phyloP scores from a whole-genome alignment of 768 basidiomycete genomes.

The Pleurotus salmoneostramineus region DNA sequence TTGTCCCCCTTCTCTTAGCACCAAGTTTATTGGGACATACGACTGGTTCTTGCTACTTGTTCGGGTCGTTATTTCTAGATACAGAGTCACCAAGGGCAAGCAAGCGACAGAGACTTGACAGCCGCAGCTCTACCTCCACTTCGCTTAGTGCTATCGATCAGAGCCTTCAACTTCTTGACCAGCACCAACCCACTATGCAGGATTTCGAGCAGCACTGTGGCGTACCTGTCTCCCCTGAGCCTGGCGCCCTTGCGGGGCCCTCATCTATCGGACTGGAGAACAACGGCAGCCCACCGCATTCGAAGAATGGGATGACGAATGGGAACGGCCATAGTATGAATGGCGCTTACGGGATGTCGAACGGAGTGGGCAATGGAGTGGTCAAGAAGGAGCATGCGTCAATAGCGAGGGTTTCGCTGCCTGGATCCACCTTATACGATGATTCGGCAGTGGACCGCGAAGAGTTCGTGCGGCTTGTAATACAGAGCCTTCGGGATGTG shows the following conservation, averaged over 20 bases:
- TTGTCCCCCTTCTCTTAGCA: slow-evolving; percentile 6
- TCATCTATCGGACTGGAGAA: slow-evolving; percentile 39
- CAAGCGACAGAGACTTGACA: slow-evolving; percentile 68
- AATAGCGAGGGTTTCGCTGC: slow-evolving; percentile 60
- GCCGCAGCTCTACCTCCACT: slow-evolving; percentile 26
- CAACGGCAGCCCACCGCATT: slow-evolving; percentile 17
- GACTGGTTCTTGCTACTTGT: slow-evolving; percentile 6
- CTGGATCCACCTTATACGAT: slow-evolving; percentile 73
- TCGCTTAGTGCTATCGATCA: slow-evolving; percentile 26
- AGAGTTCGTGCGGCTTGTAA: slow-evolving; percentile 85
- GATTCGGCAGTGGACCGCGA: slow-evolving; percentile 80
- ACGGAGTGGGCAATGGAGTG: slow-evolving; percentile 42
- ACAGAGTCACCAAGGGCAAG: slow-evolving; percentile 53
- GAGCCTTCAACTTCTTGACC: slow-evolving; percentile 22
- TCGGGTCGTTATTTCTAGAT: slow-evolving; percentile 24
- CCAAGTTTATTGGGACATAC: slow-evolving; percentile 11
- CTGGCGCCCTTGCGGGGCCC: slow-evolving; percentile 46
- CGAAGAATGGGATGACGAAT: slow-evolving; percentile 39
- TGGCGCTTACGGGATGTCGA: slow-evolving; percentile 22
- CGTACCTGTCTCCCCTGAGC: slow-evolving; percentile 41
- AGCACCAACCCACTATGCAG: slow-evolving; percentile 40
- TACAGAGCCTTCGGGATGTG: slow-evolving; percentile 87
- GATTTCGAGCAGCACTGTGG: slow-evolving; percentile 45
- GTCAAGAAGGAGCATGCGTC: slow-evolving; percentile 43
- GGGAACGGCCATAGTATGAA: slow-evolving; percentile 37